phyloP scores from a whole-genome alignment of 371 early-diverging fungal genomes.

The Vairimorpha ceranae region DNA sequence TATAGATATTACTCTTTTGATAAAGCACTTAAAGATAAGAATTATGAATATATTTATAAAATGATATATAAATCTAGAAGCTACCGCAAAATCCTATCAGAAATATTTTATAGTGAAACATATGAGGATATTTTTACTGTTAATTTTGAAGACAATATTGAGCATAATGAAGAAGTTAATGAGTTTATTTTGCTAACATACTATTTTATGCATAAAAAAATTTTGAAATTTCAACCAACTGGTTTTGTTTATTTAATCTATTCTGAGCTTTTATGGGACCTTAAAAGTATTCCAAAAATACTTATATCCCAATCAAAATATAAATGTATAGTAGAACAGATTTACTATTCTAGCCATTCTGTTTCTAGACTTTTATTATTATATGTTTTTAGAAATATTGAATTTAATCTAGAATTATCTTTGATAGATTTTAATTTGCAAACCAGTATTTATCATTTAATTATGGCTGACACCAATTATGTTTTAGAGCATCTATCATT shows the following conservation, averaged over 20 bases:
- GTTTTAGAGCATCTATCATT: neutral
- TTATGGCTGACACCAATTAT: neutral
- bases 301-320: neutral
- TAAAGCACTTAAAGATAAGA: neutral
- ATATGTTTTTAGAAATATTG: neutral
- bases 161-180: neutral
- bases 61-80: neutral
- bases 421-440: neutral
- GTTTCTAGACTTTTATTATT: neutral
- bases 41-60: slow-evolving; percentile 15
- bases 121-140: neutral
- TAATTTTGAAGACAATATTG: neutral
- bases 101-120: neutral
- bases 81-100: neutral
- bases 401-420: neutral
- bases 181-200: neutral
- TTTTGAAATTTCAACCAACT: neutral
- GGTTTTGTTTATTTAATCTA: neutral
- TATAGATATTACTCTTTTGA: neutral
- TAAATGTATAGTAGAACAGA: neutral
- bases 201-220: neutral
- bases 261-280: neutral
- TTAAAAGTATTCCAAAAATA: neutral
- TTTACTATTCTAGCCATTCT: neutral
- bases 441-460: neutral